These are phyloP conservation scores for Teratosphaeria gauchensis DNA, from an alignment of 2,329 filamentous ascomycete genomes.

Conservation along the genomic window DNA sequence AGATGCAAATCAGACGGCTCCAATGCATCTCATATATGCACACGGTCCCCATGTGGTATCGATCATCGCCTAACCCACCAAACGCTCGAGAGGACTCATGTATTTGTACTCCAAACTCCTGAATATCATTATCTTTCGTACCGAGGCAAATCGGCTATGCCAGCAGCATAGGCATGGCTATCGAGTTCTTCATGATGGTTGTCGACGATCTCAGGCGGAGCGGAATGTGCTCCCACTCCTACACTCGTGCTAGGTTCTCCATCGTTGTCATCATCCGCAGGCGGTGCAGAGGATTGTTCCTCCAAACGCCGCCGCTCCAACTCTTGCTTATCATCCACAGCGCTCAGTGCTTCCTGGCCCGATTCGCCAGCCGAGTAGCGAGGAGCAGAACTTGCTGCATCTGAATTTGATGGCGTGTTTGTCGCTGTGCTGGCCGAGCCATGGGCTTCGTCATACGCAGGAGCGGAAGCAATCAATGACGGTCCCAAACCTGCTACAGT, in stretches of 20 bases:
- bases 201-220: background rate
- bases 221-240: background rate
- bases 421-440: background rate
- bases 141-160: constrained; percentile 6
- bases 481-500: constrained; percentile 6
- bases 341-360: background rate
- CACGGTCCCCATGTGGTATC: background rate
- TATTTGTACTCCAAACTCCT: background rate
- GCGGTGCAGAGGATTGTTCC: constrained; percentile 33
- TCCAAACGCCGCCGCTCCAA: constrained; percentile 45
- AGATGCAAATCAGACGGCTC: background rate
- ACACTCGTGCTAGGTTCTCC: background rate
- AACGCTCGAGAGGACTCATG: background rate
- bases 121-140: constrained; percentile 10
- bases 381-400: background rate
- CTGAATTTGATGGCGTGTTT: background rate
- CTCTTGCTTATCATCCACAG: constrained; percentile 69
- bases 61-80: background rate
- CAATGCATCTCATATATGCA: background rate
- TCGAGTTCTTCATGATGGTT: background rate
- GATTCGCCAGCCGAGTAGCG: background rate
- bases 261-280: constrained; percentile 2
- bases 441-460: constrained; percentile 8
- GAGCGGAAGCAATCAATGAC: constrained; percentile 12
- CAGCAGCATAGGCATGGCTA: constrained; percentile 13